phyloP scores from a whole-genome alignment of 352 stramenopile genomes.

The Pythium vanterpoolii region DNA sequence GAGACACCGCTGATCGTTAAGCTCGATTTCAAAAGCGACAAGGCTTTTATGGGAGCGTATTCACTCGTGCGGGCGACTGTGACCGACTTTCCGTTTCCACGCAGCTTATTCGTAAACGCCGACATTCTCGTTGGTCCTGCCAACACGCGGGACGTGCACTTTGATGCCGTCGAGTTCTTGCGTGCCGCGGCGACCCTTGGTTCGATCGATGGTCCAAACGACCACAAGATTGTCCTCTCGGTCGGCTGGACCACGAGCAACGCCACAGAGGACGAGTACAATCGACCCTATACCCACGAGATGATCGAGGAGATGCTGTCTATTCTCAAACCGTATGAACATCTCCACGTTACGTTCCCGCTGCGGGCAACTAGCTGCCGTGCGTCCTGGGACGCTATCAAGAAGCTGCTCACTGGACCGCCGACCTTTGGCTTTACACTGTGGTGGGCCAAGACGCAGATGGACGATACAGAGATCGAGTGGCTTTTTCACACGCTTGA shows the following conservation, averaged over 20 bases:
- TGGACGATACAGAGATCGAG: constrained; percentile 45
- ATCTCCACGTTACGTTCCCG: constrained; percentile 63
- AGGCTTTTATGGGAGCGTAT: constrained; percentile 36
- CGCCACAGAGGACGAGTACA: constrained; percentile 42
- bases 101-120: constrained; percentile 63
- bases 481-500: constrained; percentile 65
- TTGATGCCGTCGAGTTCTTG: constrained; percentile 50
- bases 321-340: constrained; percentile 35
- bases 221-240: constrained; percentile 67
- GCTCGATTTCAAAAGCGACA: constrained; percentile 65
- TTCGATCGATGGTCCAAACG: constrained; percentile 26
- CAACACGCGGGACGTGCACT: constrained; percentile 33
- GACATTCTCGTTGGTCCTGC: constrained; percentile 62
- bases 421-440: constrained; percentile 60
- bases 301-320: constrained; percentile 65
- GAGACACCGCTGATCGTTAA: constrained; percentile 63
- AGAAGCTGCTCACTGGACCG: constrained; percentile 31
- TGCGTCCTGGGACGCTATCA: constrained; percentile 48
- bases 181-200: constrained; percentile 33
- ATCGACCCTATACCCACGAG: constrained; percentile 40
- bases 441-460: constrained; percentile 63
- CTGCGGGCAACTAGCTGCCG: constrained; percentile 56
- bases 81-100: constrained; percentile 40
- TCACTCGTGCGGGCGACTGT: constrained; percentile 38
- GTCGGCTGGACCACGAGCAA: constrained; percentile 72